Evolutionary conservation across 1,284 basidiomycete genomes (phyloP), one percentile per base, ranked within the genome.

Genomic region (Ustilago crameri): DNA sequence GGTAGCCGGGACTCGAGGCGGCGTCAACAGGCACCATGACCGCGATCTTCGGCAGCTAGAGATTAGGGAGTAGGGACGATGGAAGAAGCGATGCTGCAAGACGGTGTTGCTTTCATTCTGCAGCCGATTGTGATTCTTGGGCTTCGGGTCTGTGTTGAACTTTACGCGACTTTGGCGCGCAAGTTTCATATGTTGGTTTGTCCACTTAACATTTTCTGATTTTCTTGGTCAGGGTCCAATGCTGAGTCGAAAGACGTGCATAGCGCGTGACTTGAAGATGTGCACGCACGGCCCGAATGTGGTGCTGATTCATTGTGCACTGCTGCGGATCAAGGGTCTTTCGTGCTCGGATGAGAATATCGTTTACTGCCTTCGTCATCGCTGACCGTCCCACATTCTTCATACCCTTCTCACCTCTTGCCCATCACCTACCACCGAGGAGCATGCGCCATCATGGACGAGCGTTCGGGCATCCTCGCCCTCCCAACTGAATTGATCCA

Each of bases 401-500:
- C 37, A 20, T 30, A 12, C 30, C 7, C 30, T 30, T 12, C 7
- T 30, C 30, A 38, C 37, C 47, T 14, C 41, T 42, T 42, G 20
- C 48, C 24, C 18, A 12, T 38, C 15, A 3, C 5, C 20, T 22
- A 38, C 20, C 34, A 20, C 48, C 26, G 15, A 10, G 20, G 37
- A 37, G 43, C 43, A 18, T 35, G 27, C 26, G 49, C 38, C 14
- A 27, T 30, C 26, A 17, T 51, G 37, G 17, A 40, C 20, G 26
- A 43, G 17, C 40, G 27, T 5, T 50, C 35, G 9, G 55, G 67
- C 30, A 42, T 71, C 23, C 38, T 71, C 9, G 50, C 51, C 15
- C 55, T 71, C 14, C 68, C 68, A n/a, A 58, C 53, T 38, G 68
- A 71, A 43, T 51, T 71, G 22, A 46, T 71, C 9, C 68, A 71